A percentile compares a stretch with the other conserved stretches of the same genome.
phyloP scores from a whole-genome alignment of 176 grass and related monocot species.

The Phoenix roebelenii region DNA sequence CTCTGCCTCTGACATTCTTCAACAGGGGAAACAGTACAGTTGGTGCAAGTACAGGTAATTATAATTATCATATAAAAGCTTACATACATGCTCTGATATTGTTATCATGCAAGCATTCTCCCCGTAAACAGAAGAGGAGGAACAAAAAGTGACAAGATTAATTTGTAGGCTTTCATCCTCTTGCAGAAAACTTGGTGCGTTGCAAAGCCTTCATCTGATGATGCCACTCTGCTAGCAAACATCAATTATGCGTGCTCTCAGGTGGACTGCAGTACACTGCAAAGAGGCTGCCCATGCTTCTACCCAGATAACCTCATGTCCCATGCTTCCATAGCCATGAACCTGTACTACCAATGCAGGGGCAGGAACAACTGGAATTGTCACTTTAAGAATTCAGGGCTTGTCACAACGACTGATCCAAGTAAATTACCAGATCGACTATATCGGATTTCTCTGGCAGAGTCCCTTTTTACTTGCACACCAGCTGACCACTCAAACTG shows the following conservation, averaged over 20 bases:
- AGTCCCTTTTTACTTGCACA: no score
- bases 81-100: no score
- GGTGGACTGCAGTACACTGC: slow-evolving; percentile 50
- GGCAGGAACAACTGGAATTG: slow-evolving; percentile 74
- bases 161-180: neutral
- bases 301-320: slow-evolving; percentile 51
- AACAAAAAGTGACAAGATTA: no score
- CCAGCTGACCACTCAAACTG: no score
- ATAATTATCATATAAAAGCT: no score
- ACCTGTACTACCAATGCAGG: slow-evolving; percentile 67
- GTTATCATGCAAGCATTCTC: no score
- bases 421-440: slow-evolving; percentile 16
- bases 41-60: no score
- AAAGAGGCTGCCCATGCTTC: slow-evolving; percentile 56
- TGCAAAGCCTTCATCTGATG: slow-evolving; percentile 65
- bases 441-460: no score
- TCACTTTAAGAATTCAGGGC: slow-evolving; percentile 51
- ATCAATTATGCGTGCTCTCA: slow-evolving; percentile 72
- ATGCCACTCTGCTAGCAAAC: slow-evolving; percentile 31
- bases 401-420: slow-evolving; percentile 62
- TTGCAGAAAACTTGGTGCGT: slow-evolving; percentile 81
- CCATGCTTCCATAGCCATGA: slow-evolving; percentile 76
- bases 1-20: no score
- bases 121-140: no score
- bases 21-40: no score